Base-by-base conservation (phyloP, 306 rosid genomes). In the Dalbergia cochinchinensis region DNA sequence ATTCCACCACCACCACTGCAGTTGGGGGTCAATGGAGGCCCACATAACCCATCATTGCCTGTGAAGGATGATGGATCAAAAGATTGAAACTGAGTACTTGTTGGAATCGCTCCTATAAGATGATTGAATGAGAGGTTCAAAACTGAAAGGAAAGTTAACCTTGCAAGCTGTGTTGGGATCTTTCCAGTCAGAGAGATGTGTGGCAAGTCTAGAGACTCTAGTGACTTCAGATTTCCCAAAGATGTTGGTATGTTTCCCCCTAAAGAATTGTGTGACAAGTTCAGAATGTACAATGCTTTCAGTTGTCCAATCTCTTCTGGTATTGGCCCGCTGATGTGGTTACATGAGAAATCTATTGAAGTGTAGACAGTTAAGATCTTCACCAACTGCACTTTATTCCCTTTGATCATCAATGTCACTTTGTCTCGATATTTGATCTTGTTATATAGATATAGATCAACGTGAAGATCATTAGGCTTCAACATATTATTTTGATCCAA, bases 131-230 rank as follows among this genome's bases (percentile, higher is more conserved):
- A 86, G 11, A 86, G 77, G 15, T 85, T 82, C 19, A 82, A 41
- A 13, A 68, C 19, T 3, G 79, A 22, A 54, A 82, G 77, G 44
- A 82, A 85, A 34, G 2, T 35, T 0, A 86, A 58, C 0, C 8
- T 45, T 63, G 79, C 58, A 41, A 82, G 78, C 5, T 62, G 18
- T 4, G 31, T 2, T 18, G 84, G 84, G 39, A 86, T 86, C n/a
- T 14, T n/a, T 5, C 80, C 84, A 0, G 6, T 63, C 60, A 85
- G 31, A 7, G 12, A 8, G 83, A 79, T 86, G 11, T 19, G 68
- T 6, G 83, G 77, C 15, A 85, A 47, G 60, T 81, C 88, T 1
- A 85, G 35, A 5, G 86, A 81, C 79, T 75, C 88, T 0, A 85
- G 70, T 16, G 20, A 11, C 2, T 1, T 13, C 51, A 82, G 11